These are phyloP conservation scores for Metschnikowia lunata DNA, from an alignment of 805 yeast species.

Conservation along the genomic window DNA sequence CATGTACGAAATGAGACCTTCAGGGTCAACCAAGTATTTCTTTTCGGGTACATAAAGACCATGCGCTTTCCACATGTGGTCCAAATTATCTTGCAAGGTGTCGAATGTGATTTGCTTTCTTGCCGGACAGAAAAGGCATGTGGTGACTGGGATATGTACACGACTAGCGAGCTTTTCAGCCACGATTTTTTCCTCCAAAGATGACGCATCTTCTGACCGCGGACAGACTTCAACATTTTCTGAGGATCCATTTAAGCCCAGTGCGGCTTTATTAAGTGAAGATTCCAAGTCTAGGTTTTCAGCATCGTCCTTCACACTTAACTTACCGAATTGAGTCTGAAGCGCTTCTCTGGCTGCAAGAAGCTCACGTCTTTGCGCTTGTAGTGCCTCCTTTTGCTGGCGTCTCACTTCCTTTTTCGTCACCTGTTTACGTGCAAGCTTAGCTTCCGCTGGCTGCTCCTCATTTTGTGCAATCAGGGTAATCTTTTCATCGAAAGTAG, in stretches of 20 bases:
- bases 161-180: conserved; percentile 42
- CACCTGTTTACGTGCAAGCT: conserved; percentile 21
- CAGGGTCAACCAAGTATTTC: conserved; percentile 59
- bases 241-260: background rate
- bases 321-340: conserved; percentile 9
- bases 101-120: conserved; percentile 30
- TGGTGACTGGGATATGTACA: conserved; percentile 45
- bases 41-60: conserved; percentile 88
- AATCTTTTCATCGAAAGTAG: conserved; percentile 20
- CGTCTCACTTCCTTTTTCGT: conserved; percentile 50
- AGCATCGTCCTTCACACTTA: background rate
- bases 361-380: conserved; percentile 45
- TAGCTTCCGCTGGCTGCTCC: conserved; percentile 17
- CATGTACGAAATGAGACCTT: conserved; percentile 70
- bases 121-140: conserved; percentile 49
- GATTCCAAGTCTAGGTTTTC: conserved; percentile 10
- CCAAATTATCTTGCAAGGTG: conserved; percentile 42
- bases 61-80: conserved; percentile 74
- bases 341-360: conserved; percentile 24
- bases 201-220: conserved; percentile 2
- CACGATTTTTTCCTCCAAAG: conserved; percentile 38
- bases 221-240: background rate
- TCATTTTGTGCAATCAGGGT: conserved; percentile 17
- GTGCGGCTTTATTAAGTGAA: background rate
- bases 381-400: conserved; percentile 46